These are phyloP conservation scores for Claviceps maximensis DNA, from an alignment of 2,329 filamentous ascomycete genomes.

Conservation along the genomic window DNA sequence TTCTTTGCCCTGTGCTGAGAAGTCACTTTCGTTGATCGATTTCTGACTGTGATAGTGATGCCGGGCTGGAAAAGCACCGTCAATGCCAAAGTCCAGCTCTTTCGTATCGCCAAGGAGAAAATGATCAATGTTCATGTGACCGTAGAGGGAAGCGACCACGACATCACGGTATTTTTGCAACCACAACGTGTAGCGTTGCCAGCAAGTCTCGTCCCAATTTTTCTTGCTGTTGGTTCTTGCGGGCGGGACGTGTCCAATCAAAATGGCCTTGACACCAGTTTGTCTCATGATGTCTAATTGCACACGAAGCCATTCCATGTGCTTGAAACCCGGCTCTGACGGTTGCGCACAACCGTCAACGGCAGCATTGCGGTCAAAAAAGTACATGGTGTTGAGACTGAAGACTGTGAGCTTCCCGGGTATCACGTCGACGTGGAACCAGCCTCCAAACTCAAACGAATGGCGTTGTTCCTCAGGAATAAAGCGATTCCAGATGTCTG, in stretches of 20 bases:
- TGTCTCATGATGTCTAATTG: constrained; percentile 74
- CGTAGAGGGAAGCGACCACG: constrained; percentile 64
- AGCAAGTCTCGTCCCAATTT: constrained; percentile 93
- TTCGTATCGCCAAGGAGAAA: constrained; percentile 83
- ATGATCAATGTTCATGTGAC: constrained; percentile 98
- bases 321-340: constrained; percentile 78
- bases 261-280: constrained; percentile 82
- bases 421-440: constrained; percentile 89
- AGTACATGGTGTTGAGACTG: constrained; percentile 92
- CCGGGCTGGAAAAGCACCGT: constrained; percentile 14
- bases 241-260: constrained; percentile 89
- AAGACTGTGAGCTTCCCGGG: constrained; percentile 76
- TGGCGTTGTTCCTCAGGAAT: constrained; percentile 89
- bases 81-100: constrained; percentile 50
- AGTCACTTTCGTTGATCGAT: constrained; percentile 26
- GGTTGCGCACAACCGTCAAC: constrained; percentile 75
- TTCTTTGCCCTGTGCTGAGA: constrained; percentile 47
- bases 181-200: constrained; percentile 95
- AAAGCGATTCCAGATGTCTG: constrained; percentile 69
- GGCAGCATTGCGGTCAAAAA: constrained; percentile 86
- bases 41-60: too few relatives aligned
- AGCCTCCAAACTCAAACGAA: constrained; percentile 82
- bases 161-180: constrained; percentile 83
- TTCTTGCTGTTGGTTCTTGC: constrained; percentile 74
- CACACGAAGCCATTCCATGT: constrained; percentile 89